Conservation (phyloP, 371 early-diverging fungal species). For the Mucor ambiguus region DNA sequence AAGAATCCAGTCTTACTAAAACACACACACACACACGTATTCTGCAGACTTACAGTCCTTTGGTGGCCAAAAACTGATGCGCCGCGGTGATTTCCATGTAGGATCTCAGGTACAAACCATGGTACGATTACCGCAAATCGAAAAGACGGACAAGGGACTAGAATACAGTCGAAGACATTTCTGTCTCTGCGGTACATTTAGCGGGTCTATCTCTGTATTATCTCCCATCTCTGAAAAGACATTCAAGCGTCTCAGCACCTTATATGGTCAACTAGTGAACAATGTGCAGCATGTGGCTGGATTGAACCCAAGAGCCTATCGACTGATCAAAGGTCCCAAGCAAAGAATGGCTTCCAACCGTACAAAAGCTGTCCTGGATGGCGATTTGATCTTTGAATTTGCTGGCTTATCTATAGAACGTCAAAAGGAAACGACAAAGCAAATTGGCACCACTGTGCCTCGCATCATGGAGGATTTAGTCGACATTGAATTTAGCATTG, state of each 20-base stretch:
- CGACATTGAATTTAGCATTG: conserved; percentile 67
- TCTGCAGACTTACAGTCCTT: conserved; percentile 81
- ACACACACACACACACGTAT: too few species aligned
- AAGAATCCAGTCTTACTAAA: not conserved
- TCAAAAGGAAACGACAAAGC: conserved; percentile 86
- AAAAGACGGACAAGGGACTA: conserved; percentile 28
- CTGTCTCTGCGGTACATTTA: conserved; percentile 59
- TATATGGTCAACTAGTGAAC: conserved; percentile 82
- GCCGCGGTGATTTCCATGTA: conserved; percentile 87
- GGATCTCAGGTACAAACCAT: conserved; percentile 74
- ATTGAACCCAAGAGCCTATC: conserved; percentile 89
- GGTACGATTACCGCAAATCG: conserved; percentile 59
- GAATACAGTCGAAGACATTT: conserved; percentile 47
- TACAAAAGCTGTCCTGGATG: conserved; percentile 79
- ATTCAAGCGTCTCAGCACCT: conserved; percentile 81
- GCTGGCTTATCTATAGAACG: conserved; percentile 65
- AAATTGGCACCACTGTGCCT: conserved; percentile 84
- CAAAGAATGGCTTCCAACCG: conserved; percentile 70
- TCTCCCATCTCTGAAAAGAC: conserved; percentile 88
- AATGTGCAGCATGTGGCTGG: conserved; percentile 84
- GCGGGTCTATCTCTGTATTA: conserved; percentile 75
- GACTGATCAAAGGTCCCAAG: conserved; percentile 57
- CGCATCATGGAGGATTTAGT: conserved; percentile 85
- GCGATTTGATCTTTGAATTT: conserved; percentile 80
- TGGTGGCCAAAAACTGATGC: conserved; percentile 87